Evolutionary conservation across 495 filamentous ascomycete species (phyloP), one percentile per base, ranked within the genome.

Genomic region (Penicillium dipodomyicola): DNA sequence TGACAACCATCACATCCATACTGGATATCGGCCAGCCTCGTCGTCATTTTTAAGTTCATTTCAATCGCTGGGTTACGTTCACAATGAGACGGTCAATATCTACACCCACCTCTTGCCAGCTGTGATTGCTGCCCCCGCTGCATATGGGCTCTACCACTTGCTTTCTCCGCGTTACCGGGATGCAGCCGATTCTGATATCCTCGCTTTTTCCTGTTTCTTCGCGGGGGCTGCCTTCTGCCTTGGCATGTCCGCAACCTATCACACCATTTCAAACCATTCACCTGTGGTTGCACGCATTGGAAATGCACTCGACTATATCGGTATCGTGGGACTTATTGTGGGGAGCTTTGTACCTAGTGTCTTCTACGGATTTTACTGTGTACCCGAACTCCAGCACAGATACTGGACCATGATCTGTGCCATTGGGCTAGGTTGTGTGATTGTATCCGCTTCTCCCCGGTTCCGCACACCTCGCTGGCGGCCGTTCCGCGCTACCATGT

Each of bases 11-110:
- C 89, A 84, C 75, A 89, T 93, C 54, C 76, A 78, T 43, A 80
- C 78, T 19, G 86, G 87, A 54, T 92, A 93, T 66, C 86, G 90
- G 19, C 85, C 86, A 20, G 77, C 81, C 37, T 87, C 87, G 4
- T 76, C 77, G 54, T 92, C 88, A 5, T 86, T 87, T 66, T 65
- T 67, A 14, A 75, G 68, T 32, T 92, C 84, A 46, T 79, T 88
- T 43, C 74, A 79, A 32, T 89, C 84, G 27, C 73, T 91, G 57
- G 71, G 77, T 46, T 90, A 91, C 69, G 60, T 92, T n/a, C 90
- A 97, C 76, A 97, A 96, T 73, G 91, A 97, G 70, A 84, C 83
- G n/a, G 87, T 97, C 58, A 97, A 97, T 71, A 93, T 96, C 65
- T 96, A 92, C 73, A 84, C 88, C 2, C 93, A 97, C 71, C 81